Evolutionary conservation across 768 basidiomycete species (phyloP).

Genomic region (Lentinula lateritia): DNA sequence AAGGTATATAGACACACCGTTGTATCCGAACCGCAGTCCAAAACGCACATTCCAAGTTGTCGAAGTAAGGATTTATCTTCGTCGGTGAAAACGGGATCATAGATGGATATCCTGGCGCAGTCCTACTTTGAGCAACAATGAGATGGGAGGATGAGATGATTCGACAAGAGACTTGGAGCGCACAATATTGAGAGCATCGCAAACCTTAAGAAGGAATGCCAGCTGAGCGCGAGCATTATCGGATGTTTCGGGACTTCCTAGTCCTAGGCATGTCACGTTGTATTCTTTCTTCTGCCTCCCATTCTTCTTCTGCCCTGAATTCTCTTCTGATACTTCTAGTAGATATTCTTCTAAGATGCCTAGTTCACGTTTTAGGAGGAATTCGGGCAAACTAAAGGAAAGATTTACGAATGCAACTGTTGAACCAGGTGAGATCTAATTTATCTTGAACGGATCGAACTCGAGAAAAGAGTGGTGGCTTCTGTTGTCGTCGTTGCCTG

Average conservation of each 20-base stretch:
- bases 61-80: neutral
- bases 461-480: neutral
- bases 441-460: neutral
- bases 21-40: neutral
- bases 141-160: neutral
- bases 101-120: neutral
- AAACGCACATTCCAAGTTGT: neutral
- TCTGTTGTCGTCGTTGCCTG: neutral
- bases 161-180: neutral
- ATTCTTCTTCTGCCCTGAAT: neutral
- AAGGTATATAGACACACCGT: neutral
- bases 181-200: neutral
- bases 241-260: conserved; percentile 5
- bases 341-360: neutral
- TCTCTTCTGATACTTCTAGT: neutral
- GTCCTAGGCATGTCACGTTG: conserved; percentile 1
- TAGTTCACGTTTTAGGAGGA: neutral
- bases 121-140: neutral
- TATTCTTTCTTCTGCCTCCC: neutral
- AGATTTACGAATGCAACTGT: neutral
- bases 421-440: neutral
- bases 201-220: conserved; percentile 2
- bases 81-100: conserved; percentile 4
- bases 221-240: conserved; percentile 4
- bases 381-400: neutral